phyloP scores from a whole-genome alignment of 2,329 filamentous ascomycete species.

The Graphium sp. region DNA sequence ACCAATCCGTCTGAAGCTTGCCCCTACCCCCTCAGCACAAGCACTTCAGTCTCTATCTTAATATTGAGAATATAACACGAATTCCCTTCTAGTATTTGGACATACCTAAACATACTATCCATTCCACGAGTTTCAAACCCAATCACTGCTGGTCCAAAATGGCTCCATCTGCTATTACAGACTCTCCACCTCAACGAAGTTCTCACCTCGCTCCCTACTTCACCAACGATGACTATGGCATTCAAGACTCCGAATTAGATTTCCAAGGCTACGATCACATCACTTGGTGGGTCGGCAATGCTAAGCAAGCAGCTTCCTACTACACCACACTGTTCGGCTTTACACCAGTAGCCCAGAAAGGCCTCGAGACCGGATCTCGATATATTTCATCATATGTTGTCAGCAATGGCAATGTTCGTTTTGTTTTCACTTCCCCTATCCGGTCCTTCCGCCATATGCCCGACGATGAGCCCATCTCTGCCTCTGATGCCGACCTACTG shows the following conservation, averaged over 20 bases:
- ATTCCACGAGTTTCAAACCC: too few species aligned
- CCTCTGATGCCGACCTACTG: slow-evolving; percentile 48
- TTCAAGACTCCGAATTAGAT: slow-evolving; percentile 29
- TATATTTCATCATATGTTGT: slow-evolving; percentile 74
- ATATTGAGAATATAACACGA: too few species aligned
- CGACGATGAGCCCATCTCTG: slow-evolving; percentile 41
- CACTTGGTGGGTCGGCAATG: slow-evolving; percentile 93
- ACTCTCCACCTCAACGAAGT: slow-evolving; percentile 27
- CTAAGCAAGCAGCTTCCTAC: slow-evolving; percentile 83
- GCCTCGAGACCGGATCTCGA: slow-evolving; percentile 74
- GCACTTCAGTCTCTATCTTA: too few species aligned
- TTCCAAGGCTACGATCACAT: slow-evolving; percentile 86
- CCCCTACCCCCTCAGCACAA: too few species aligned
- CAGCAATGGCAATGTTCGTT: slow-evolving; percentile 57
- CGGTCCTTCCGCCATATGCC: slow-evolving; percentile 40
- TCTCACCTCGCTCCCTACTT: slow-evolving; percentile 19
- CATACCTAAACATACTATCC: not conserved
- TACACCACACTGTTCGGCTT: slow-evolving; percentile 84
- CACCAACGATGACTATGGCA: slow-evolving; percentile 34
- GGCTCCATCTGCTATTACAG: slow-evolving; percentile 41
- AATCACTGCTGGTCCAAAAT: slow-evolving; percentile 23
- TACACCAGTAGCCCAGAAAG: slow-evolving; percentile 63
- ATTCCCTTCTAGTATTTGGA: too few species aligned
- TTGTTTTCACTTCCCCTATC: slow-evolving; percentile 71
- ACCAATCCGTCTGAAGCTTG: too few species aligned